phyloP scores from a whole-genome alignment of 2,329 filamentous ascomycete species.

The Cadophora malorum region DNA sequence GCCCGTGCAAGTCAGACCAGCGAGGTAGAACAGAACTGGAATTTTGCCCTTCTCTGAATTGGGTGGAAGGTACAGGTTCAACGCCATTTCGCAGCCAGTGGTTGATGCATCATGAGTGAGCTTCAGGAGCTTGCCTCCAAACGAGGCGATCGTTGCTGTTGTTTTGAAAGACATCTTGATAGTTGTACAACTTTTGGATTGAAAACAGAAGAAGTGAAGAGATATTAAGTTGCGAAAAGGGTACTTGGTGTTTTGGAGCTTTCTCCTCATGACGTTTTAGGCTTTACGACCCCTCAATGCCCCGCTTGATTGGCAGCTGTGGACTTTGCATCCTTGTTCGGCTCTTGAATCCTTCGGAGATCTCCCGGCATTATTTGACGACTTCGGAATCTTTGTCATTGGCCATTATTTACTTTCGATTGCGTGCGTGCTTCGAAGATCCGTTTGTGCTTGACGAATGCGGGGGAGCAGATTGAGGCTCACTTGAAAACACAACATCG shows the following conservation, averaged over 20 bases:
- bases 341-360: constrained; percentile 36
- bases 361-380: constrained; percentile 32
- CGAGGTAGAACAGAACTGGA: constrained; percentile 90
- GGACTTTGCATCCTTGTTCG: constrained; percentile 35
- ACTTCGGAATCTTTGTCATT: constrained; percentile 25
- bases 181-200: neutral
- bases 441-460: neutral
- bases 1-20: constrained; percentile 91
- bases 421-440: neutral
- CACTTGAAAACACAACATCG: neutral
- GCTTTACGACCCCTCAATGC: constrained; percentile 39
- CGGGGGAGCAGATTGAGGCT: neutral
- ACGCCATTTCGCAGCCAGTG: constrained; percentile 86
- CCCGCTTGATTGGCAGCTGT: constrained; percentile 27
- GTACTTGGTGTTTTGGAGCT: constrained; percentile 14
- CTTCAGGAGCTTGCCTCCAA: constrained; percentile 94
- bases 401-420: neutral
- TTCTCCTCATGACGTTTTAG: constrained; percentile 39
- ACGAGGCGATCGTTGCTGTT: constrained; percentile 86
- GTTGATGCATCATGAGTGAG: constrained; percentile 81
- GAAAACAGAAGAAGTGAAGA: constrained; percentile 1
- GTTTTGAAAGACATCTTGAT: constrained; percentile 82
- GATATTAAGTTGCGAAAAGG: constrained; percentile 8
- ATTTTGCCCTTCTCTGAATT: constrained; percentile 62
- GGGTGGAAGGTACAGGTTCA: constrained; percentile 91